Evolutionary conservation across 2,329 filamentous ascomycete species (phyloP).

Genomic region (Diaporthe batatas): DNA sequence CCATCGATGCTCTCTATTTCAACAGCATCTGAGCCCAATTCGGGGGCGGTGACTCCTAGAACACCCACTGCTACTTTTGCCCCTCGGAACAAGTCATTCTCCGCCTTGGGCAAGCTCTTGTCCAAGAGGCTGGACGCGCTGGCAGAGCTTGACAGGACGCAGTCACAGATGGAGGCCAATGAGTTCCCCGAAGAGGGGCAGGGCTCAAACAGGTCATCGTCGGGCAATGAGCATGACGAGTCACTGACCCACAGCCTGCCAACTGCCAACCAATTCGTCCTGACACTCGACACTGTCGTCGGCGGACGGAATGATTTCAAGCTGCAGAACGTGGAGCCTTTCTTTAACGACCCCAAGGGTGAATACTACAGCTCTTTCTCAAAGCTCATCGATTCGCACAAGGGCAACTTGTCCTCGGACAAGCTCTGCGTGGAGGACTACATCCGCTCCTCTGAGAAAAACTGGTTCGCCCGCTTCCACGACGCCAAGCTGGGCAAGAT

Average conservation of each 20-base stretch:
- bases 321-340: constrained; percentile 75
- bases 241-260: constrained; percentile 8
- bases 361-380: constrained; percentile 72
- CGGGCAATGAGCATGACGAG: constrained; percentile 33
- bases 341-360: constrained; percentile 75
- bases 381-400: constrained; percentile 66
- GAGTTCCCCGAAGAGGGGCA: constrained; percentile 45
- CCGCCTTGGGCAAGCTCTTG: constrained; percentile 34
- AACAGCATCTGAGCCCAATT: constrained; percentile 26
- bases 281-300: constrained; percentile 69
- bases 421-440: constrained; percentile 75
- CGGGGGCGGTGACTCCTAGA: constrained; percentile 24
- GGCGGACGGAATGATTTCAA: constrained; percentile 73
- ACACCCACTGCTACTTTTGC: neutral
- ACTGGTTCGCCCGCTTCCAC: constrained; percentile 73
- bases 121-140: constrained; percentile 33
- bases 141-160: constrained; percentile 34
- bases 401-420: constrained; percentile 67
- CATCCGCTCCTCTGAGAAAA: constrained; percentile 74
- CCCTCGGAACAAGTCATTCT: constrained; percentile 14
- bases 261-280: constrained; percentile 45
- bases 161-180: constrained; percentile 43
- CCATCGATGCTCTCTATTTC: constrained; percentile 20
- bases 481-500: constrained; percentile 67
- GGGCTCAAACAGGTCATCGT: constrained; percentile 35